Percentiles rank a stretch among this genome's conserved stretches.
phyloP scores from a whole-genome alignment of 2,329 filamentous ascomycete species.

The Arachnopeziza araneosa region DNA sequence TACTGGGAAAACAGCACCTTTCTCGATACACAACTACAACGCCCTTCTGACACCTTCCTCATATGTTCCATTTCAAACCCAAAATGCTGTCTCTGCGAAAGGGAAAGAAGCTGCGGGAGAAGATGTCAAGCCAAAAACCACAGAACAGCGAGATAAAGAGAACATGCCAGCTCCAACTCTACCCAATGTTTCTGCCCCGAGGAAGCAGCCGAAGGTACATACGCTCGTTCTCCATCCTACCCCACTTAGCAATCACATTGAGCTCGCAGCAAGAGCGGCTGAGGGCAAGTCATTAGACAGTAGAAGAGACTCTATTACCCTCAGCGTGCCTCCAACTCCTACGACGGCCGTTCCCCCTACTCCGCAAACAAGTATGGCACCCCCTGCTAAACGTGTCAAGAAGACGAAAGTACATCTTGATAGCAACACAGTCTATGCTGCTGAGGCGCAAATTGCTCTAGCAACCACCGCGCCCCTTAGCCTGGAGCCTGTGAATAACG shows the following conservation, averaged over 20 bases:
- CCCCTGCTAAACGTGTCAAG: slow-evolving; percentile 63
- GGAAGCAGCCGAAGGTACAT: slow-evolving; percentile 60
- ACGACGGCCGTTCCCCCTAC: slow-evolving; percentile 58
- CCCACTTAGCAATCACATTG: slow-evolving; percentile 64
- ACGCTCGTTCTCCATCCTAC: slow-evolving; percentile 87
- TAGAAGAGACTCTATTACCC: slow-evolving; percentile 36
- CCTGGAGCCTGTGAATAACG: slow-evolving; percentile 67
- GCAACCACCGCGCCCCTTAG: slow-evolving; percentile 70
- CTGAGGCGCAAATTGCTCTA: slow-evolving; percentile 70
- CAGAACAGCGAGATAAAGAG: slow-evolving; percentile 50
- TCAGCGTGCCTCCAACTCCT: slow-evolving; percentile 53
- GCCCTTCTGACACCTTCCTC: slow-evolving; percentile 85
- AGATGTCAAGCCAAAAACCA: slow-evolving; percentile 22
- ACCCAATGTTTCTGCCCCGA: slow-evolving; percentile 40
- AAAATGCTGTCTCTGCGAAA: slow-evolving; percentile 27
- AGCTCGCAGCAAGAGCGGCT: slow-evolving; percentile 69
- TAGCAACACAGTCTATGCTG: slow-evolving; percentile 63
- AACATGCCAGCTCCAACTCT: slow-evolving; percentile 49
- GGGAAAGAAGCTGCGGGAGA: slow-evolving; percentile 31
- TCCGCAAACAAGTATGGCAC: slow-evolving; percentile 49
- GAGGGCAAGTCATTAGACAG: slow-evolving; percentile 52
- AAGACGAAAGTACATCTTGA: slow-evolving; percentile 71
- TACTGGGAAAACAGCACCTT: slow-evolving; percentile 60
- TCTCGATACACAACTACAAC: slow-evolving; percentile 90
- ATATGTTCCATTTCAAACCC: slow-evolving; percentile 69